These are phyloP conservation scores for Mycena pura DNA, from an alignment of 768 basidiomycete genomes.

Conservation along the genomic window DNA sequence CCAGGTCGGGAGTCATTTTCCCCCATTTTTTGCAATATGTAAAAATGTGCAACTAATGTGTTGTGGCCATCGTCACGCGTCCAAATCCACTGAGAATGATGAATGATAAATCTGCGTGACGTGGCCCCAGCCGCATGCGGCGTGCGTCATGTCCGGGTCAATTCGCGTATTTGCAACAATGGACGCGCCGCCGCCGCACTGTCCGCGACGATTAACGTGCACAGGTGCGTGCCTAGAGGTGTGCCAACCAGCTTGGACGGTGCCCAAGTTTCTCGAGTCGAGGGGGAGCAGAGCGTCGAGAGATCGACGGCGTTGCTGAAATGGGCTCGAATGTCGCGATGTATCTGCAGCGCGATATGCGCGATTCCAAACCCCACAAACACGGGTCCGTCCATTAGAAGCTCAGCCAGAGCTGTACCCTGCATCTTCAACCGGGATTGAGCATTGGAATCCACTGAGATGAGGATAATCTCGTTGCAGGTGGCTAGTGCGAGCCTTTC, in stretches of 20 bases:
- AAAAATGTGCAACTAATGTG: too few species aligned
- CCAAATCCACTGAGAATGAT: too few species aligned
- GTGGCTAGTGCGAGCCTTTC: conserved; percentile 6
- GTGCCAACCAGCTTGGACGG: conserved; percentile 9
- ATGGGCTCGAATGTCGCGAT: conserved; percentile 1
- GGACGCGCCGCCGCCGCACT: too few species aligned
- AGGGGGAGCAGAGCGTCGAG: conserved; percentile 7
- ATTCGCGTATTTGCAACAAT: too few species aligned
- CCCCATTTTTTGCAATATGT: too few species aligned
- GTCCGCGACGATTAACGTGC: too few species aligned
- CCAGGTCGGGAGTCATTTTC: too few species aligned
- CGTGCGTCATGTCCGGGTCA: too few species aligned
- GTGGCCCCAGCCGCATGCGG: too few species aligned
- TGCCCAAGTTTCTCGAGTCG: conserved; percentile 3
- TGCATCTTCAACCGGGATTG: background rate
- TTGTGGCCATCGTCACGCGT: too few species aligned
- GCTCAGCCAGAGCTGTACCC: background rate
- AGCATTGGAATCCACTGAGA: background rate
- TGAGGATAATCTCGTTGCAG: background rate
- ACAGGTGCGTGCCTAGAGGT: too few species aligned
- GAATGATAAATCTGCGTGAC: too few species aligned
- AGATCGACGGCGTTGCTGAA: background rate
- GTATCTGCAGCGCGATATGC: conserved; percentile 6
- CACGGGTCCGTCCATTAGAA: background rate
- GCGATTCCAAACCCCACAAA: conserved; percentile 9